Base-by-base conservation (phyloP, 768 basidiomycete species). In the Tubosaeta brunneosetosa region DNA sequence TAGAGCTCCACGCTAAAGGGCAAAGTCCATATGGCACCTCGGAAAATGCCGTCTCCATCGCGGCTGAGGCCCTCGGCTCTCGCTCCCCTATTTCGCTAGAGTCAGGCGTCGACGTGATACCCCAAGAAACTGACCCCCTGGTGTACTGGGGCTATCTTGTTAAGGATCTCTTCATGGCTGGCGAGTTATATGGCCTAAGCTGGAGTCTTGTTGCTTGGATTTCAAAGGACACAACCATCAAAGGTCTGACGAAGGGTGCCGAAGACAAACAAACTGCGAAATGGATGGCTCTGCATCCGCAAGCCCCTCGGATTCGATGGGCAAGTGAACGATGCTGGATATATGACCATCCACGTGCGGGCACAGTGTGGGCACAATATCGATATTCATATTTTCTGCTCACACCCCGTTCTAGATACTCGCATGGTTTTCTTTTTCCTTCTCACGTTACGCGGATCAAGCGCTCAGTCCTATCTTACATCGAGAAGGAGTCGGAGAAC, bases 371-470 rank as follows among this genome's bases (percentile, higher is more conserved):
- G 64, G 89, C 77, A 27, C 25, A 47, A 27, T 43, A 33, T 32
- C 33, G 49, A 19, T 12, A 50, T 37, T 26, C 17, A 27, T 34
- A 17, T 33, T 50, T 49, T 40, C 6, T 50, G 44, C 46, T 53
- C 19, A 57, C 25, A 16, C 4, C 10, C 7, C n/a, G 11, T 62
- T 50, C 16, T n/a, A 92, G 91, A 11, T 95, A 97, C 66, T 84
- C 92, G 7, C 95, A 97, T 70, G 95, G 95, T 0, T 98, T 91
- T 75, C 69, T 97, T 32, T 98, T 92, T 76, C 95, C 95, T 2
- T 91, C 91, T 10, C 87, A 93, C 65, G 87, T 82, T 31, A 77
- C 78, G 36, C 81, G 90, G 27, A 78, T 94, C 38, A 81, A 81
- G 58, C 70, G 75, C 55, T 75, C 71, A 38, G 79, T 87, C 62